Percentiles rank a stretch among this genome's conserved stretches.
These are phyloP conservation scores for Lipomyces starkeyi DNA, from an alignment of 805 yeast genomes.

Conservation along the genomic window DNA sequence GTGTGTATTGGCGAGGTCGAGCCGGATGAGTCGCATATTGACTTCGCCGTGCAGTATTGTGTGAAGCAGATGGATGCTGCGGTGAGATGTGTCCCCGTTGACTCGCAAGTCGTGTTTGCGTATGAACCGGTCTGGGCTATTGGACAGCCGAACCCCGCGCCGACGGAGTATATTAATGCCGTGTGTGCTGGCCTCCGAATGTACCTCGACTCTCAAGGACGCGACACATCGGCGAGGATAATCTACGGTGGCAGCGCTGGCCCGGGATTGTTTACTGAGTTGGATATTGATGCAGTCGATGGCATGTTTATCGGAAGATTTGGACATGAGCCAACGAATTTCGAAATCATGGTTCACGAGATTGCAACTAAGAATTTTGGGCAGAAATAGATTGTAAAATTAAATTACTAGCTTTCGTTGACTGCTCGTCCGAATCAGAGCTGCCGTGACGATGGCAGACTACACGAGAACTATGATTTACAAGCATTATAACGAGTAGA, in stretches of 20 bases:
- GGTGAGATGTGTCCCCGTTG: constrained; percentile 10
- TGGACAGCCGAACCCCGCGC: constrained; percentile 44
- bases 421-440: too few species aligned
- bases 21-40: constrained; percentile 13
- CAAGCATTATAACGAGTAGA: too few species aligned
- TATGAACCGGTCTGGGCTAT: constrained; percentile 47
- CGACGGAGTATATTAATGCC: constrained; percentile 38
- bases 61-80: constrained; percentile 36
- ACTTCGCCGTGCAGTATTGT: constrained; percentile 36
- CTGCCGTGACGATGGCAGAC: too few species aligned
- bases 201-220: constrained; percentile 25
- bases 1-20: constrained; percentile 42
- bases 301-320: constrained; percentile 44
- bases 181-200: constrained; percentile 39
- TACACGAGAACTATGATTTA: too few species aligned
- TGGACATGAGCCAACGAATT: constrained; percentile 41
- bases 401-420: too few species aligned
- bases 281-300: constrained; percentile 38
- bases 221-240: constrained; percentile 26
- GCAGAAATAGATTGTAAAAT: too few species aligned
- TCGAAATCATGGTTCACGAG: constrained; percentile 39
- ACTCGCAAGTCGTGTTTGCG: constrained; percentile 39
- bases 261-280: constrained; percentile 39
- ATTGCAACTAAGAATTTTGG: constrained; percentile 10
- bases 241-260: constrained; percentile 44